phyloP scores from a whole-genome alignment of 192 early-diverging fungal species.

The Coemansia sp. region DNA sequence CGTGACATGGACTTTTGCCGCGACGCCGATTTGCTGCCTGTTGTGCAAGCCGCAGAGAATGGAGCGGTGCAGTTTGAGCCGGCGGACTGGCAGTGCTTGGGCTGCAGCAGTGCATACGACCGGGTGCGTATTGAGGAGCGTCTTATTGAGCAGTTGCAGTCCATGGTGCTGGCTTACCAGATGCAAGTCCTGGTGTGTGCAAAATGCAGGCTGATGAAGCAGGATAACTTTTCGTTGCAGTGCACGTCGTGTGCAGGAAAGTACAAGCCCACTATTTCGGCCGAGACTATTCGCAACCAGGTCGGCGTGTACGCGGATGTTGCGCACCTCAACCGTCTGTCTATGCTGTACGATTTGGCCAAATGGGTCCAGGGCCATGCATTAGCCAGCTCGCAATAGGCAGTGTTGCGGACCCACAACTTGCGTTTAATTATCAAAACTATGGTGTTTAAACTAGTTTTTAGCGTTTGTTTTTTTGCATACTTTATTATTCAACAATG shows the following conservation, averaged over 20 bases:
- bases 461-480: not conserved
- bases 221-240: conserved; percentile 68
- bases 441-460: not conserved
- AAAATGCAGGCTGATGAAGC: conserved; percentile 78
- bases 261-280: conserved; percentile 32
- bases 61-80: conserved; percentile 7
- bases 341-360: conserved; percentile 38
- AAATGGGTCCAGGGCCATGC: conserved; percentile 20
- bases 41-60: conserved; percentile 24
- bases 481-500: not conserved
- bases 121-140: conserved; percentile 73
- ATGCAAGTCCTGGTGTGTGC: conserved; percentile 82
- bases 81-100: conserved; percentile 68
- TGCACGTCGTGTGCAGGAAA: conserved; percentile 72
- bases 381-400: not conserved
- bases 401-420: not conserved
- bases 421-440: not conserved
- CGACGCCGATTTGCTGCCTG: conserved; percentile 65
- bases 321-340: conserved; percentile 21
- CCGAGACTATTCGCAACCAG: conserved; percentile 19
- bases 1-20: conserved; percentile 90
- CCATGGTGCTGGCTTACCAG: conserved; percentile 72
- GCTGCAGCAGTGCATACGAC: conserved; percentile 80
- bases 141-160: conserved; percentile 71
- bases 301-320: conserved; percentile 41